These are phyloP conservation scores for Penicillium silybi DNA, from an alignment of 495 filamentous ascomycete species.

Conservation along the genomic window DNA sequence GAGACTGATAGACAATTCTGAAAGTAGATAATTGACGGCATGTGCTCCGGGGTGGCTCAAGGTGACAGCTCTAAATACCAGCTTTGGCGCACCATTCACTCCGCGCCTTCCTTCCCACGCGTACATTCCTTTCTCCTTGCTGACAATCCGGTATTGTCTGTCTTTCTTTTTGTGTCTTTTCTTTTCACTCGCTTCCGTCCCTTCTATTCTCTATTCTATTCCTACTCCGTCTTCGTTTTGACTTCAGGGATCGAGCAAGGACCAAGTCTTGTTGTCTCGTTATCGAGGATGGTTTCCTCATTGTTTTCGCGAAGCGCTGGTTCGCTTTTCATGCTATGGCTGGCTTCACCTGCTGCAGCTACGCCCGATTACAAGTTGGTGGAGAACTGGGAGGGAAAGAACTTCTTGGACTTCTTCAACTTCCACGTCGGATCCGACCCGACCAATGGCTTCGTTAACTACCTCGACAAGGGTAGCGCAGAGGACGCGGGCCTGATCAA, in stretches of 20 bases:
- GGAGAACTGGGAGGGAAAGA: slow-evolving; percentile 42
- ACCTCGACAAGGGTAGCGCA: slow-evolving; percentile 54
- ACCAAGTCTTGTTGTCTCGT: not conserved
- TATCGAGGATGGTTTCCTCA: slow-evolving; percentile 18
- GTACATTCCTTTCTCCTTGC: slow-evolving; percentile 26
- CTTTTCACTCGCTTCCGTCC: slow-evolving; percentile 4
- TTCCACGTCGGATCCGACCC: slow-evolving; percentile 55
- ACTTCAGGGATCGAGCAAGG: not conserved
- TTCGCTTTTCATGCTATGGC: slow-evolving; percentile 22
- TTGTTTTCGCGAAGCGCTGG: slow-evolving; percentile 24
- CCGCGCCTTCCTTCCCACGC: slow-evolving; percentile 18
- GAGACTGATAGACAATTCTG: not conserved
- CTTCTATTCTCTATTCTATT: slow-evolving; percentile 5
- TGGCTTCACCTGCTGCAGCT: slow-evolving; percentile 15
- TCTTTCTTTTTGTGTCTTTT: slow-evolving; percentile 6
- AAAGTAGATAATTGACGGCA: too few relatives aligned
- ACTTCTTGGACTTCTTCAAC: slow-evolving; percentile 50
- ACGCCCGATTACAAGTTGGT: slow-evolving; percentile 36
- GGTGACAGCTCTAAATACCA: slow-evolving; percentile 3
- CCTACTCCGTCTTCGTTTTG: not conserved
- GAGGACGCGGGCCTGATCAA: slow-evolving; percentile 54
- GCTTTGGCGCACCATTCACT: not conserved
- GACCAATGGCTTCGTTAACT: slow-evolving; percentile 67
- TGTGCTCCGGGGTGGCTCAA: too few relatives aligned
- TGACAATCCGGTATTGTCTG: slow-evolving; percentile 22